phyloP scores from a whole-genome alignment of 768 basidiomycete genomes.

The Sporobolomyces pararoseus region DNA sequence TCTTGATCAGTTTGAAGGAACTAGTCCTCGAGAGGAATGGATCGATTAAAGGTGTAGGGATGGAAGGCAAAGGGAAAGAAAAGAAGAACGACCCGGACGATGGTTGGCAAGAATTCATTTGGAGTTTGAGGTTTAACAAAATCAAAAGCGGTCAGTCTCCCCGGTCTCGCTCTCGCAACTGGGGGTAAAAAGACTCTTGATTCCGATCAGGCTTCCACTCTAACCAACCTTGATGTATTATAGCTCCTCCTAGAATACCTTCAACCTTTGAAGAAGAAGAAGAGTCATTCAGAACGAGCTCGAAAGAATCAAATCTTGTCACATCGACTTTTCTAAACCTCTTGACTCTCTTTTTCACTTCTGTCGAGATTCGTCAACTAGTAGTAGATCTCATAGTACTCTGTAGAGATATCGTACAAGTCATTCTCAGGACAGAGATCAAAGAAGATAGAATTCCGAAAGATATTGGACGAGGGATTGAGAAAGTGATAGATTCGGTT shows the following conservation, averaged over 20 bases:
- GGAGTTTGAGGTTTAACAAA: not conserved
- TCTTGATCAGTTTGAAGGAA: not conserved
- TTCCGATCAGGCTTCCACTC: too few relatives aligned
- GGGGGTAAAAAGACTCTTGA: too few relatives aligned
- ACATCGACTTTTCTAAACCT: too few relatives aligned
- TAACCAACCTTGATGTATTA: too few relatives aligned
- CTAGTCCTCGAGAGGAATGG: constrained; percentile 17
- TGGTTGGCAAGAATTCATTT: constrained; percentile 33
- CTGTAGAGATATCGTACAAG: constrained; percentile 4
- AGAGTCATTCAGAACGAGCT: too few relatives aligned
- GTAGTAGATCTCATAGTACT: constrained; percentile 31
- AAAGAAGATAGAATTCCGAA: not conserved
- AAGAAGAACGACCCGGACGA: not conserved
- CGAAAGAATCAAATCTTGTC: too few relatives aligned
- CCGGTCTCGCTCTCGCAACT: not conserved
- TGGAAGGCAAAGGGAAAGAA: not conserved
- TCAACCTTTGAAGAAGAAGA: too few relatives aligned
- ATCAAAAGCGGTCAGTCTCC: constrained; percentile 7
- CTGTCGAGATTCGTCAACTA: constrained; percentile 21
- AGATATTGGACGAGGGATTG: not conserved
- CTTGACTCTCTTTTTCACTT: too few relatives aligned
- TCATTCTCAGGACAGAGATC: not conserved
- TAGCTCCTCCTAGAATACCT: not conserved
- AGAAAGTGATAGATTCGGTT: constrained; percentile 4
- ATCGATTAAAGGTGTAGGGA: not conserved